phyloP scores from a whole-genome alignment of 2,329 filamentous ascomycete genomes.

The Microdochium nivale region DNA sequence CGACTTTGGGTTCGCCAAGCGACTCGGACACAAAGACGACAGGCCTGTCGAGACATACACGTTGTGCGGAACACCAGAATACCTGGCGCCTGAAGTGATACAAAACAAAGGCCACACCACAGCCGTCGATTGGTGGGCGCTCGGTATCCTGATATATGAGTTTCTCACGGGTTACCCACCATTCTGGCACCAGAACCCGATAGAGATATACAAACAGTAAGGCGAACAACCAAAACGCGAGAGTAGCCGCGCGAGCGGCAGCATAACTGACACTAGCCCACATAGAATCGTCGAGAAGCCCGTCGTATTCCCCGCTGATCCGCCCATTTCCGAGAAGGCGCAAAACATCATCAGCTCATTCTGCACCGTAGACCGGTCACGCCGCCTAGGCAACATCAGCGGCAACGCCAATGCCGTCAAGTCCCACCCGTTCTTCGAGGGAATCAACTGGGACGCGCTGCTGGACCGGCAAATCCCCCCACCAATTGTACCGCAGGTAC shows the following conservation, averaged over 20 bases:
- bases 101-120: constrained; percentile 70
- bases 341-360: constrained; percentile 68
- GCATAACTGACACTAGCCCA: constrained; percentile 5
- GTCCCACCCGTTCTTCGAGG: constrained; percentile 65
- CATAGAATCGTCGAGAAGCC: constrained; percentile 69
- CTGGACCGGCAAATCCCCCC: constrained; percentile 55
- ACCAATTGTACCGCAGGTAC: constrained; percentile 67
- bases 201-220: constrained; percentile 77
- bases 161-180: constrained; percentile 79
- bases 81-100: constrained; percentile 77
- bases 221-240: constrained; percentile 10
- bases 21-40: constrained; percentile 49
- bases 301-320: constrained; percentile 63
- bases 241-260: neutral
- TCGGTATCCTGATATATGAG: constrained; percentile 77
- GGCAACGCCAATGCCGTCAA: constrained; percentile 68
- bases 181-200: constrained; percentile 80
- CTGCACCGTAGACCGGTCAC: constrained; percentile 71
- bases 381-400: constrained; percentile 68
- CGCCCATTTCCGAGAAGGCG: constrained; percentile 55
- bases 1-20: constrained; percentile 80
- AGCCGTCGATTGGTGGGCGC: constrained; percentile 81
- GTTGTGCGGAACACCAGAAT: constrained; percentile 75
- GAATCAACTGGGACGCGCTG: constrained; percentile 66
- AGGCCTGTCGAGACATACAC: constrained; percentile 65